Percentiles rank a stretch among this genome's conserved stretches.
These are phyloP conservation scores for Hydnomerulius pinastri DNA, from an alignment of 768 basidiomycete genomes.

Conservation along the genomic window DNA sequence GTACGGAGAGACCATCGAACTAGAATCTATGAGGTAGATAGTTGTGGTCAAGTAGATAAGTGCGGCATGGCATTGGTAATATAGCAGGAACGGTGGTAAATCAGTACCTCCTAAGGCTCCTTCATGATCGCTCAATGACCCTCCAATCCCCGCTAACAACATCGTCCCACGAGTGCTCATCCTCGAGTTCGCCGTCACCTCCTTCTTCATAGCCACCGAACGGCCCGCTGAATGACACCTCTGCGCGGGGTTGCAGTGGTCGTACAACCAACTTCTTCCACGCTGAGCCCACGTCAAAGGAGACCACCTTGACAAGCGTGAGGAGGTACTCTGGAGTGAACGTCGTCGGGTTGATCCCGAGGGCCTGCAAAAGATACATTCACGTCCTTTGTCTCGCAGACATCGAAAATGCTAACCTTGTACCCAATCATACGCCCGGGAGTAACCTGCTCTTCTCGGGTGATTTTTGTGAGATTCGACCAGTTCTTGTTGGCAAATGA, in stretches of 20 bases:
- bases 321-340: conserved; percentile 61
- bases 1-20: background rate
- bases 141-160: conserved; percentile 33
- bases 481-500: conserved; percentile 15
- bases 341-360: conserved; percentile 60
- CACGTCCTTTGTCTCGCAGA: background rate
- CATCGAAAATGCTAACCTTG: conserved; percentile 41
- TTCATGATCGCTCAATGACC: conserved; percentile 2
- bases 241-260: conserved; percentile 15
- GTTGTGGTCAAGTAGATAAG: background rate
- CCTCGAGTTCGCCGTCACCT: conserved; percentile 9
- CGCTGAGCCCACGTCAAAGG: conserved; percentile 17
- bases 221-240: conserved; percentile 31
- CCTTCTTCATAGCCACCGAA: conserved; percentile 21
- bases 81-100: too few species aligned
- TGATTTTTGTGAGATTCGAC: conserved; percentile 23
- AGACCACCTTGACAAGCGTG: conserved; percentile 43
- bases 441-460: conserved; percentile 24
- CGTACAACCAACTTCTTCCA: conserved; percentile 13
- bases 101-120: background rate
- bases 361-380: conserved; percentile 39
- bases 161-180: conserved; percentile 31
- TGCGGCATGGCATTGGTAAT: too few species aligned
- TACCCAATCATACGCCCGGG: conserved; percentile 44
- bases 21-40: background rate